Evolutionary conservation across 352 stramenopile genomes (phyloP), one percentile per base, ranked within the genome.

Genomic region (Pythium dissotocum): DNA sequence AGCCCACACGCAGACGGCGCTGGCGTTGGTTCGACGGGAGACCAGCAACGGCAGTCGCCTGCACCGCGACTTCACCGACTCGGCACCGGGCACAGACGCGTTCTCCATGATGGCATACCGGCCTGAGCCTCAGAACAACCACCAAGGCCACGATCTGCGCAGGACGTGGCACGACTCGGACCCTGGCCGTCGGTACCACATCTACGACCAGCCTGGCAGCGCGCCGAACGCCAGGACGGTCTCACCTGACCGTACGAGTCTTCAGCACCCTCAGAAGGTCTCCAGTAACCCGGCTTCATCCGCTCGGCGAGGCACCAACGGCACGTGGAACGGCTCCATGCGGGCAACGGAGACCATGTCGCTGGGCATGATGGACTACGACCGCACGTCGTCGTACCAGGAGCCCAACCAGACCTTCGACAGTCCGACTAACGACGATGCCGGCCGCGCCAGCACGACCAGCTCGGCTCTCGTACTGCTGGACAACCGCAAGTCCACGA

Each of bases 261-360:
- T 53, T 4, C 46, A 53, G 46, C 46, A 53, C 7, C n/a, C 46
- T 5, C 46, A 30, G 0, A 53, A 53, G 46, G 26, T 48, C 14
- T 68, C 38, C 3, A 44, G 53, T n/a, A 46, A 13, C n/a, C 13
- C 35, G 36, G 32, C 4, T 14, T 36, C 49, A 7, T 32, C n/a
- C 21, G n/a, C 4, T 54, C 59, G 66, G 0, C 32, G 66, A 13
- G 60, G 53, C 21, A 63, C 51, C 6, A 72, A 79, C 73, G 26
- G 52, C 68, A 51, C 66, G 66, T 68, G 66, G 66, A 63, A 54
- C 49, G 59, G 57, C 32, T 74, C 67, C 8, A 58, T 40, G 14
- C 40, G 59, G 1, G 67, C 72, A n/a, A 87, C 77, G 10, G 83
- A 91, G 28, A 59, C 64, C 56, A 75, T 88, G 0, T 86, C 79